Base-by-base conservation (phyloP, 495 filamentous ascomycete genomes). In the Tuber calosporum region DNA sequence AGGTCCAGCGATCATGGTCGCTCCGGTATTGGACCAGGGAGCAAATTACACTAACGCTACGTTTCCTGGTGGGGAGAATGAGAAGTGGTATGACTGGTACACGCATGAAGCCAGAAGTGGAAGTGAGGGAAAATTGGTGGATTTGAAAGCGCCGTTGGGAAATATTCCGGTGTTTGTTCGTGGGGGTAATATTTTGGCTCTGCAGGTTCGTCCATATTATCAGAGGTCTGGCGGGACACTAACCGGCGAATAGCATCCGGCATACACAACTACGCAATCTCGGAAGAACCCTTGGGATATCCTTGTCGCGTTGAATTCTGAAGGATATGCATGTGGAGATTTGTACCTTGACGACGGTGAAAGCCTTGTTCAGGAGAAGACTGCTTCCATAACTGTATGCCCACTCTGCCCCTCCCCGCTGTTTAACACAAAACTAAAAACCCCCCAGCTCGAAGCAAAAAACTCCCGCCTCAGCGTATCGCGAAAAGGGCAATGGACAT, bases 51-150 rank as follows among this genome's bases (percentile, higher is more conserved):
- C 93, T 26, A 83, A 88, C n/a, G 92, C 90, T 37, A 88, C 93
- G 11, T 95, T 96, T 81, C 93, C 93, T 0, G 92, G 92, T 4
- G 87, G 85, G 5, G 79, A 86, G 2, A 88, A 88, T 6, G 86
- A 88, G 38, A 71, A 89, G 13, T 96, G 91, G 88, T 96, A 94
- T 75, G 93, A 96, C 80, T 94, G 91, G 91, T 94, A 95, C 81
- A 89, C 85, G 22, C 85, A 87, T 48, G 83, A 84, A 1, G 82
- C 83, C 0, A 85, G 93, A 4, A 76, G 83, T 7, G 89, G 86
- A 1, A 40, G 84, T 68, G 80, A 87, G 0, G 89, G 88, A 7
- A 84, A 89, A 73, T 93, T 93, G 75, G 87, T 89, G 2, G 93
- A 90, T 0, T 90, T 95, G 70, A 82, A 86, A 20, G 92, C 92